Evolutionary conservation across 1,284 basidiomycete species (phyloP).

Genomic region (Schizophyllum amplum): DNA sequence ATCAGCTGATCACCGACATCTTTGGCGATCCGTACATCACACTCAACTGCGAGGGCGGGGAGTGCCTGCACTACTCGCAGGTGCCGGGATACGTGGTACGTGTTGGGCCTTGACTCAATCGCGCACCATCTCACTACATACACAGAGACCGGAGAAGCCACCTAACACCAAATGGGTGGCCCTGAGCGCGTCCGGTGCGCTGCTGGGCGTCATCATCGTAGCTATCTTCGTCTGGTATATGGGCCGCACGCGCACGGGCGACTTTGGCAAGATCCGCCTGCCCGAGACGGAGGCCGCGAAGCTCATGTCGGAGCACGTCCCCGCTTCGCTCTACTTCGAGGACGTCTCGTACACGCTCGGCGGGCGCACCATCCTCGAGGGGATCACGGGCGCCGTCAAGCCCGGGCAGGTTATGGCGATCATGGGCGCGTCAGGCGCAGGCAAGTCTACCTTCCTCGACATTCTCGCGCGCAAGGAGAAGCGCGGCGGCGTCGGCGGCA

Average conservation of each 20-base stretch:
- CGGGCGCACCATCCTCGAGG: constrained; percentile 64
- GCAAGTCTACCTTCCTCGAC: constrained; percentile 94
- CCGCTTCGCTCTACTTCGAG: constrained; percentile 86
- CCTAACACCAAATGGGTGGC: constrained; percentile 80
- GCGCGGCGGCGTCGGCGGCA: constrained; percentile 69
- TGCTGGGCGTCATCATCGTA: constrained; percentile 54
- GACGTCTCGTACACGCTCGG: constrained; percentile 76
- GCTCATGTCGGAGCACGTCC: constrained; percentile 90
- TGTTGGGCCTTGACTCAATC: constrained; percentile 8
- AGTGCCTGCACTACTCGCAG: constrained; percentile 90
- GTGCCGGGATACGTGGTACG: constrained; percentile 85
- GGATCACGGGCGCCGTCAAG: constrained; percentile 75
- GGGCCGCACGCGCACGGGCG: constrained; percentile 63
- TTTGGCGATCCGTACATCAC: constrained; percentile 92
- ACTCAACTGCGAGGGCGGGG: constrained; percentile 81
- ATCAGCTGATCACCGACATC: constrained; percentile 85
- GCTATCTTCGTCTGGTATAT: constrained; percentile 79
- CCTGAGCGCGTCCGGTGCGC: constrained; percentile 74
- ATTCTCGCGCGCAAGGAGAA: constrained; percentile 90
- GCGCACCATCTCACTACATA: neutral
- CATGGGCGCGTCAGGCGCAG: constrained; percentile 95
- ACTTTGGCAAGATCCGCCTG: constrained; percentile 72
- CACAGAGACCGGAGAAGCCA: constrained; percentile 67
- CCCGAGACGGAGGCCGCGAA: constrained; percentile 77
- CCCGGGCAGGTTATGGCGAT: constrained; percentile 90